Evolutionary conservation across 1,284 basidiomycete genomes (phyloP).

Genomic region (Somion occarium): DNA sequence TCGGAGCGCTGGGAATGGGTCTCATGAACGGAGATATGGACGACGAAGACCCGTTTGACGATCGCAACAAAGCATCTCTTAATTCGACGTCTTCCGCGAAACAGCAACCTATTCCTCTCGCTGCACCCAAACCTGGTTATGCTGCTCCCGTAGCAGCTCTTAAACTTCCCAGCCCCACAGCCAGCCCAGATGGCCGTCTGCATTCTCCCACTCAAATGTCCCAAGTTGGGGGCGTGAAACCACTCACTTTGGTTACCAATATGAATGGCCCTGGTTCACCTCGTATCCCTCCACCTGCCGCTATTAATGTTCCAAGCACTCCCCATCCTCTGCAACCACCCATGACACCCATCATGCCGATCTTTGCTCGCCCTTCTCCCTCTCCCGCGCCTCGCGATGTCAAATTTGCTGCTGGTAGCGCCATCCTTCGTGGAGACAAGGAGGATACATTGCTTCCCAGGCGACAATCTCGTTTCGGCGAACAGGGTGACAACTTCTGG

Average conservation of each 20-base stretch:
- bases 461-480: conserved; percentile 35
- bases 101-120: conserved; percentile 43
- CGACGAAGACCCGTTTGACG: conserved; percentile 36
- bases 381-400: conserved; percentile 34
- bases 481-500: conserved; percentile 80
- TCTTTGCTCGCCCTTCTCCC: conserved; percentile 61
- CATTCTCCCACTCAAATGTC: conserved; percentile 35
- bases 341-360: conserved; percentile 71
- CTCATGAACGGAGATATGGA: conserved; percentile 43
- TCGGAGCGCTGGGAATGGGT: conserved; percentile 48
- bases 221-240: conserved; percentile 29
- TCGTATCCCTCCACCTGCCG: conserved; percentile 18
- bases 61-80: conserved; percentile 35
- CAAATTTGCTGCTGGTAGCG: conserved; percentile 42
- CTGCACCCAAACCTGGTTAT: conserved; percentile 68
- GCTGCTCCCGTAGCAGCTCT: conserved; percentile 61
- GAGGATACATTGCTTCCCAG: conserved; percentile 65
- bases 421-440: conserved; percentile 62
- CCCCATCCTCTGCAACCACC: conserved; percentile 75
- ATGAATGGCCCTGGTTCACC: conserved; percentile 11
- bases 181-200: conserved; percentile 32
- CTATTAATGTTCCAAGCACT: conserved; percentile 33
- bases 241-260: conserved; percentile 23
- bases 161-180: conserved; percentile 44
- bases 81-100: conserved; percentile 9